These are phyloP conservation scores for Oidium heveae DNA, from an alignment of 2,329 filamentous ascomycete genomes.

Conservation along the genomic window DNA sequence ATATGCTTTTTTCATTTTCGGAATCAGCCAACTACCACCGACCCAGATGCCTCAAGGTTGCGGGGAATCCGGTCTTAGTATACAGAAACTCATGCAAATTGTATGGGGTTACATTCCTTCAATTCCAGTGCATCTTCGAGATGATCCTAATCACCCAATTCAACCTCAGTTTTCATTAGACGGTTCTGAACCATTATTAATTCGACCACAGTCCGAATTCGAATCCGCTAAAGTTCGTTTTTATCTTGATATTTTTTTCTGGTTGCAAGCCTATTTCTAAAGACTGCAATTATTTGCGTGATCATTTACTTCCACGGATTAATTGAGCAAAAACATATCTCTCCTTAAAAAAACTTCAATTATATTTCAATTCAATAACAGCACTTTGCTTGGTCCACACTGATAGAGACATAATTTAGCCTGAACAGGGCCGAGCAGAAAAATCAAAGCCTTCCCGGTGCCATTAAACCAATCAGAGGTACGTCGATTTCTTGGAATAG, in stretches of 20 bases:
- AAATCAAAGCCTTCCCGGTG: not conserved
- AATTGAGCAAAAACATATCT: not conserved
- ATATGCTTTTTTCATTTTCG: not conserved
- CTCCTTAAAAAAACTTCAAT: not conserved
- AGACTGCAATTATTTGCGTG: not conserved
- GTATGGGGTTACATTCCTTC: not conserved
- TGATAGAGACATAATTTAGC: not conserved
- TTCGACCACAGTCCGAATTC: not conserved
- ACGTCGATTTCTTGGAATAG: not conserved
- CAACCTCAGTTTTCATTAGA: not conserved
- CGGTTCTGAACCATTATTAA: not conserved
- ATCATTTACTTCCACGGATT: not conserved
- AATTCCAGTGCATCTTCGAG: not conserved
- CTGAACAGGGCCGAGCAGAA: not conserved
- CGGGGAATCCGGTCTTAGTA: not conserved
- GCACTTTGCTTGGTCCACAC: not conserved
- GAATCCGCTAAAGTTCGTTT: not conserved
- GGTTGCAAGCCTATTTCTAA: not conserved
- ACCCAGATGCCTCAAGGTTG: not conserved
- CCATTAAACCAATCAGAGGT: not conserved
- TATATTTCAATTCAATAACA: not conserved
- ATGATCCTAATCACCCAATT: not conserved
- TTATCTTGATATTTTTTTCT: not conserved
- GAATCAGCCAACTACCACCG: not conserved
- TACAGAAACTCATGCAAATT: slow-evolving; percentile 1